Conservation (phyloP, 2,329 filamentous ascomycete species). For the Cryphonectria carpinicola region DNA sequence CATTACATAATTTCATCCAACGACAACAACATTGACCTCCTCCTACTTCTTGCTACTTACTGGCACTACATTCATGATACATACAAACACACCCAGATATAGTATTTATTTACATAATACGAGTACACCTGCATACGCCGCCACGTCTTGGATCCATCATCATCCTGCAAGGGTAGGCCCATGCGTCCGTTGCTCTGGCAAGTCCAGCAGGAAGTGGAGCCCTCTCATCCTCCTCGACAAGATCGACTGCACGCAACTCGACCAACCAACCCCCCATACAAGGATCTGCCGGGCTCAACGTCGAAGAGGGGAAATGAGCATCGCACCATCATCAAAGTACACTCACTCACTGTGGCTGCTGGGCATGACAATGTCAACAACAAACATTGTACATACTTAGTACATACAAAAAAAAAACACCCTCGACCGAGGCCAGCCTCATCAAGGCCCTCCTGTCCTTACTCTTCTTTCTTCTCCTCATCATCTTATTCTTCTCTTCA, state of each 20-base stretch:
- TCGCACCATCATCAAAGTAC: constrained; percentile 22
- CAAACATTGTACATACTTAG: constrained; percentile 9
- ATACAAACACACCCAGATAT: neutral
- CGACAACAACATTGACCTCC: neutral
- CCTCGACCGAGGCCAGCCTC: neutral
- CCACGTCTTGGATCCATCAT: constrained; percentile 4
- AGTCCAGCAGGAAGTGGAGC: constrained; percentile 21
- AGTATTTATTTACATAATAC: neutral
- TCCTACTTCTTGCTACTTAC: neutral
- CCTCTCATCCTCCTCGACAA: constrained; percentile 5
- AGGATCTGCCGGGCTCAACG: constrained; percentile 12
- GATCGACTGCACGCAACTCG: constrained; percentile 13
- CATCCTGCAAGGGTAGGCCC: constrained; percentile 4
- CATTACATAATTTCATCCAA: neutral
- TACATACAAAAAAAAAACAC: constrained; percentile 1
- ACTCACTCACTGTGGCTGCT: constrained; percentile 8
- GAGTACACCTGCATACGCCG: constrained; percentile 2
- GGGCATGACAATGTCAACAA: constrained; percentile 3
- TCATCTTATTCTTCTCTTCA: neutral
- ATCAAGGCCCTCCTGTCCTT: neutral
- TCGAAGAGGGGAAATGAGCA: constrained; percentile 25
- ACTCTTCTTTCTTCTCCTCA: neutral
- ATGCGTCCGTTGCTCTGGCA: constrained; percentile 24
- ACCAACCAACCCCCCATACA: neutral
- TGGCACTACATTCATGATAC: neutral